Conservation (phyloP, 2,329 filamentous ascomycete genomes). For the Pseudogymnoascus destructans region DNA sequence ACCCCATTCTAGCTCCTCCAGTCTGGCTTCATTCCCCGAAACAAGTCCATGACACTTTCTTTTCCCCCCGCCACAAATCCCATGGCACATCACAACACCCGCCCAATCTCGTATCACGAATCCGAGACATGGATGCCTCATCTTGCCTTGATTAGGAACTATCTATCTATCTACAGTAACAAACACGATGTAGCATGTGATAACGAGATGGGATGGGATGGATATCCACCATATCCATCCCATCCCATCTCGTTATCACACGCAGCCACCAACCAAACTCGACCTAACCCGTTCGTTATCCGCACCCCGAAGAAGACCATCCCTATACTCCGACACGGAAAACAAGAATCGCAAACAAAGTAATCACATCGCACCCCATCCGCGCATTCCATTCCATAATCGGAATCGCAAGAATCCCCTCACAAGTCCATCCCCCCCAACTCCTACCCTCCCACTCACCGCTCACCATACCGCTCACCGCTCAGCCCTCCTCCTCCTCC, state of each 20-base stretch:
- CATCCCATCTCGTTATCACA: neutral
- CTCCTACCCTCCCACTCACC: neutral
- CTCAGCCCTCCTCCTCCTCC: slow-evolving; percentile 1
- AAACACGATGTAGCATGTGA: neutral
- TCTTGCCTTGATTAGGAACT: neutral
- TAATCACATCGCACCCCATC: neutral
- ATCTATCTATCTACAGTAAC: neutral
- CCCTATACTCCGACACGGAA: neutral
- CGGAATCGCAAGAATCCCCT: neutral
- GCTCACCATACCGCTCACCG: neutral
- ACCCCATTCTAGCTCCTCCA: neutral
- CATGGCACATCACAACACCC: neutral
- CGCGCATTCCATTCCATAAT: neutral
- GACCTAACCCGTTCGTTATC: neutral
- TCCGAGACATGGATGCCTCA: neutral
- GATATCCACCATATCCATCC: no score
- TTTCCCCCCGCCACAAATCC: neutral
- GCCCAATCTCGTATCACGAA: neutral
- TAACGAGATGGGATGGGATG: no score
- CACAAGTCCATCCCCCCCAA: neutral
- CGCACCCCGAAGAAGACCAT: neutral
- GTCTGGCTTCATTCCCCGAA: neutral
- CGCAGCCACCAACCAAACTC: neutral
- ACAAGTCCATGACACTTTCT: neutral
- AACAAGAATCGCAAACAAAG: neutral